phyloP scores from a whole-genome alignment of 2,329 filamentous ascomycete genomes.

The Colletotrichum lini region DNA sequence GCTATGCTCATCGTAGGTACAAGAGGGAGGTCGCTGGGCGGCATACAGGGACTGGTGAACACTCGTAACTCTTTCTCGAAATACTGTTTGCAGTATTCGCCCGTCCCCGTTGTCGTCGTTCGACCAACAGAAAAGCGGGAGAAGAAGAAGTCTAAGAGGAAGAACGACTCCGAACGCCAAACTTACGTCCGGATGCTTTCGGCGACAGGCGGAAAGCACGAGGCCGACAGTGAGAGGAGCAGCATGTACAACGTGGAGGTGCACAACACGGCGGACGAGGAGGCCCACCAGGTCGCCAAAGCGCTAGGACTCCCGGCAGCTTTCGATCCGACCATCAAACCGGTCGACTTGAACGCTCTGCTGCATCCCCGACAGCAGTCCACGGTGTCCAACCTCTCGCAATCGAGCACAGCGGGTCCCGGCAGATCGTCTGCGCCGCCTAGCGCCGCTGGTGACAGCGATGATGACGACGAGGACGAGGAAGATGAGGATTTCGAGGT shows the following conservation, averaged over 20 bases:
- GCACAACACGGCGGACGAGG: slow-evolving; percentile 70
- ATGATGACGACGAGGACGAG: slow-evolving; percentile 59
- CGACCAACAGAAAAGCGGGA: slow-evolving; percentile 88
- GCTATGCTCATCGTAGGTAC: slow-evolving; percentile 94
- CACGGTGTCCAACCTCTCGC: slow-evolving; percentile 10
- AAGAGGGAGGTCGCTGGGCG: slow-evolving; percentile 85
- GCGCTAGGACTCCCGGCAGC: slow-evolving; percentile 73
- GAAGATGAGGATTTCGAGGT: slow-evolving; percentile 61
- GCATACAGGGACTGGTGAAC: slow-evolving; percentile 87
- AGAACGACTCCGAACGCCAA: slow-evolving; percentile 80
- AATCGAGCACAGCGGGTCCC: slow-evolving; percentile 10
- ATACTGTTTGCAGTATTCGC: slow-evolving; percentile 94
- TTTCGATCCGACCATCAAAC: slow-evolving; percentile 76
- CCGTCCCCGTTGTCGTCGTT: slow-evolving; percentile 93
- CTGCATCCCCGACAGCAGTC: slow-evolving; percentile 41
- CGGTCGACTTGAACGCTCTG: slow-evolving; percentile 56
- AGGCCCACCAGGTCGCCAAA: slow-evolving; percentile 75
- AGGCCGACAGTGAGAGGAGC: slow-evolving; percentile 69
- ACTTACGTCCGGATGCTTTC: slow-evolving; percentile 85
- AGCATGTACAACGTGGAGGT: slow-evolving; percentile 69
- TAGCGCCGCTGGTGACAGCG: slow-evolving; percentile 55
- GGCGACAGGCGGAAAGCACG: slow-evolving; percentile 70
- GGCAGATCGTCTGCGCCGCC: slow-evolving; percentile 23
- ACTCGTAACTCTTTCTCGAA: slow-evolving; percentile 88
- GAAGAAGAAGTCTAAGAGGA: slow-evolving; percentile 90